A percentile compares a stretch with the other conserved stretches of the same genome.
Evolutionary conservation across 805 yeast species (phyloP).

Genomic region (Yamadazyma ubonensis): DNA sequence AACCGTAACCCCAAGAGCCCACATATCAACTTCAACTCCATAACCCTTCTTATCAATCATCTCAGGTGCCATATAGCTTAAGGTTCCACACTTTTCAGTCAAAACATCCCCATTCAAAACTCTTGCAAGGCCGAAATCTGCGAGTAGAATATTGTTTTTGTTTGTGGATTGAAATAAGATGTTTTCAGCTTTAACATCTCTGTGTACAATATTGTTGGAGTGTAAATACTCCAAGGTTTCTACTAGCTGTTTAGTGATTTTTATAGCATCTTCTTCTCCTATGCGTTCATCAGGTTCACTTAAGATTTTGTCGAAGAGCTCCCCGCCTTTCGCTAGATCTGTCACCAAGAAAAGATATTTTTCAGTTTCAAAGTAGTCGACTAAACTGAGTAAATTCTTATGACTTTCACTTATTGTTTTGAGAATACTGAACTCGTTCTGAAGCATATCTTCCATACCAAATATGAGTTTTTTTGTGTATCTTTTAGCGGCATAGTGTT

Average conservation of each 20-base stretch:
- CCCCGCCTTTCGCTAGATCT: slow-evolving; percentile 68
- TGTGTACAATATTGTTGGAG: slow-evolving; percentile 57
- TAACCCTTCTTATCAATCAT: slow-evolving; percentile 54
- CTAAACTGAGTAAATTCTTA: slow-evolving; percentile 56
- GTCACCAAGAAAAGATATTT: slow-evolving; percentile 57
- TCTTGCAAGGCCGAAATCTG: slow-evolving; percentile 67
- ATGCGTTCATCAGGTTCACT: slow-evolving; percentile 38
- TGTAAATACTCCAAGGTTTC: slow-evolving; percentile 61
- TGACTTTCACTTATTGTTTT: slow-evolving; percentile 50
- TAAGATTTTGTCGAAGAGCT: slow-evolving; percentile 60
- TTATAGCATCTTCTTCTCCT: slow-evolving; percentile 47
- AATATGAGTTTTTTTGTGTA: slow-evolving; percentile 49
- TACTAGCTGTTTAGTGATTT: slow-evolving; percentile 48
- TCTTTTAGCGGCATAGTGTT: slow-evolving; percentile 53
- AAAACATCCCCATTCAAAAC: slow-evolving; percentile 34
- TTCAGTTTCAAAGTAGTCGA: slow-evolving; percentile 70
- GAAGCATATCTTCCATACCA: slow-evolving; percentile 52
- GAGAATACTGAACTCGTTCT: slow-evolving; percentile 60
- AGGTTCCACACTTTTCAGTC: slow-evolving; percentile 58
- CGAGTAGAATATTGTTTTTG: slow-evolving; percentile 46
- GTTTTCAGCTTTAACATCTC: slow-evolving; percentile 75
- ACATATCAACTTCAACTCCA: slow-evolving; percentile 60
- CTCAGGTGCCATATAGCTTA: slow-evolving; percentile 77
- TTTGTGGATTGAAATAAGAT: slow-evolving; percentile 46
- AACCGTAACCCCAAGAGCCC: slow-evolving; percentile 75